These are phyloP conservation scores for Cornus controversa DNA, from an alignment of 148 eudicot genomes.

Conservation along the genomic window DNA sequence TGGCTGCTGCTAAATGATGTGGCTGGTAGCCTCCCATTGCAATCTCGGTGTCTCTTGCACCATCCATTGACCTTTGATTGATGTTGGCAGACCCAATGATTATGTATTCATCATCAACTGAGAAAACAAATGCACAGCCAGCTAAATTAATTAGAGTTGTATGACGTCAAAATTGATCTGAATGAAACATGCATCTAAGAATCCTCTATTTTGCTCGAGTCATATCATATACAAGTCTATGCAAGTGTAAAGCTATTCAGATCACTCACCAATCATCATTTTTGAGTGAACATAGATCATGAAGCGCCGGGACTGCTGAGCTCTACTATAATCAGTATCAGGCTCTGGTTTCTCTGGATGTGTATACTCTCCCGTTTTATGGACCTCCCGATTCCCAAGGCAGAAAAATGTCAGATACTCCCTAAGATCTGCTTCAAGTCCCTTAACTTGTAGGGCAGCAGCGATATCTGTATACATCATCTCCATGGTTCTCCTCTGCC, in stretches of 20 bases:
- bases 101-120: slow-evolving; percentile 87
- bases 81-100: slow-evolving; percentile 84
- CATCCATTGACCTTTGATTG: slow-evolving; percentile 86
- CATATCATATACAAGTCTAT: background rate
- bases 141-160: background rate
- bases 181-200: too few species aligned
- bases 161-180: background rate
- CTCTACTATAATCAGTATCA: slow-evolving; percentile 53
- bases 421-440: slow-evolving; percentile 34
- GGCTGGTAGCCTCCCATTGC: slow-evolving; percentile 92
- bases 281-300: slow-evolving; percentile 92
- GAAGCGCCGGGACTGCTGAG: slow-evolving; percentile 73
- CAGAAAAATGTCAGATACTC: slow-evolving; percentile 71
- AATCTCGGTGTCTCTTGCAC: slow-evolving; percentile 75
- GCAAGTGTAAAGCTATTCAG: background rate
- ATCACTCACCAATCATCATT: slow-evolving; percentile 84
- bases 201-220: too few species aligned
- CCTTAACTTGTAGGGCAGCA: slow-evolving; percentile 36
- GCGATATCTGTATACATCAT: slow-evolving; percentile 84
- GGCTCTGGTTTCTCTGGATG: slow-evolving; percentile 59
- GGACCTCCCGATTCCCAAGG: slow-evolving; percentile 64
- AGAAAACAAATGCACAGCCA: background rate
- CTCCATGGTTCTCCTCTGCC: slow-evolving; percentile 84
- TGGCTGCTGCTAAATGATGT: slow-evolving; percentile 37
- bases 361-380: slow-evolving; percentile 35